phyloP scores from a whole-genome alignment of 257 asterid species.

The Jaltomata sinuosa region DNA sequence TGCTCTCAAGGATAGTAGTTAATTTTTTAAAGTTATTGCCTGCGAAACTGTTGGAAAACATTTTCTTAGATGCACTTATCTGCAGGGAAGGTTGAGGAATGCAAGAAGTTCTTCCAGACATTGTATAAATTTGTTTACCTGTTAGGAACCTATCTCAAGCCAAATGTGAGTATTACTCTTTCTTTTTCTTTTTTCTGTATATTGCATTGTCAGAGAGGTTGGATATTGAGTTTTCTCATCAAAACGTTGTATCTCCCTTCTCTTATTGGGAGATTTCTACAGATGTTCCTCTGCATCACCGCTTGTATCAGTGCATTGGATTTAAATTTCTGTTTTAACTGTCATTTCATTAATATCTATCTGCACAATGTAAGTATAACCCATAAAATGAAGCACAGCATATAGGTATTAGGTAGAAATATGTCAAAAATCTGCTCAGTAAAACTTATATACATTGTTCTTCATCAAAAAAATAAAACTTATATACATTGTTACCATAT shows the following conservation, averaged over 20 bases:
- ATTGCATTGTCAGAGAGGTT: neutral
- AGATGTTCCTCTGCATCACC: neutral
- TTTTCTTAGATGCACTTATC: neutral
- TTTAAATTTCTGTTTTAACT: neutral
- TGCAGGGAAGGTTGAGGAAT: slow-evolving; percentile 79
- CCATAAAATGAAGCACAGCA: neutral
- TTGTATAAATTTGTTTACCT: slow-evolving; percentile 85
- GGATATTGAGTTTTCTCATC: neutral
- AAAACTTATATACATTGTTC: neutral
- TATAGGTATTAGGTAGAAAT: neutral
- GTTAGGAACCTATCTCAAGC: slow-evolving; percentile 90
- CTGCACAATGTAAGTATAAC: neutral
- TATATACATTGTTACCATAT: neutral
- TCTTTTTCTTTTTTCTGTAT: neutral
- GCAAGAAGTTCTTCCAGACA: slow-evolving; percentile 58
- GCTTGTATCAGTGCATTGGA: neutral
- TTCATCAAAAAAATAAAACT: too few species aligned
- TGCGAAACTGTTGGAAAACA: neutral
- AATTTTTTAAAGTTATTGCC: neutral
- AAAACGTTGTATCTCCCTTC: neutral
- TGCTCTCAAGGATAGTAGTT: neutral
- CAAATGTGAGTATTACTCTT: slow-evolving; percentile 59
- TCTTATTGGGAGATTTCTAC: neutral
- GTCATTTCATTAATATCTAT: neutral
- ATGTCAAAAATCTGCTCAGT: neutral